Conservation (phyloP, 768 basidiomycete species). For the Tephrocybe sp. region DNA sequence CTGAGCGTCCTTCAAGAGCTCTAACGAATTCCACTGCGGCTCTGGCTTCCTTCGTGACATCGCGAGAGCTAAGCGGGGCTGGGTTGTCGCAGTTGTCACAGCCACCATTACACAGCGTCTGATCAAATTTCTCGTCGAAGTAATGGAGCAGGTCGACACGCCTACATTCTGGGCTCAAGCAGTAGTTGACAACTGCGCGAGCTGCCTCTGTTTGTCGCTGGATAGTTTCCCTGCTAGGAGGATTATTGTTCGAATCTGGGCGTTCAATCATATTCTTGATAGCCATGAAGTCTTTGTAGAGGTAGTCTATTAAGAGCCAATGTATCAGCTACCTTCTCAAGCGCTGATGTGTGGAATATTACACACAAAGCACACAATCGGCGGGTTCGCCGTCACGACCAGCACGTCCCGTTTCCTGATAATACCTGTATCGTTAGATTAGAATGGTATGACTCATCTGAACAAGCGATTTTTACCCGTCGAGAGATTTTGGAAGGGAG, state of each 20-base stretch:
- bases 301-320: slow-evolving; percentile 52
- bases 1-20: slow-evolving; percentile 36
- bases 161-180: slow-evolving; percentile 82
- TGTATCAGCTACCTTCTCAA: slow-evolving; percentile 3
- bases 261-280: slow-evolving; percentile 62
- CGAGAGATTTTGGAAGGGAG: slow-evolving; percentile 76
- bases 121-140: slow-evolving; percentile 81
- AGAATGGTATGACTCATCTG: slow-evolving; percentile 4
- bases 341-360: neutral
- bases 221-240: slow-evolving; percentile 51
- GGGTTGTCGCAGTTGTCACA: slow-evolving; percentile 84
- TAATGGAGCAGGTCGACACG: slow-evolving; percentile 85
- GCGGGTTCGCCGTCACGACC: slow-evolving; percentile 87
- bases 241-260: slow-evolving; percentile 38
- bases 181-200: slow-evolving; percentile 73
- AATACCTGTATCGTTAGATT: slow-evolving; percentile 49
- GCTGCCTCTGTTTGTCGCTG: slow-evolving; percentile 65
- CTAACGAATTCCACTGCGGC: slow-evolving; percentile 59
- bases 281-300: slow-evolving; percentile 52
- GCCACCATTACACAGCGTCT: slow-evolving; percentile 55
- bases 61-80: slow-evolving; percentile 40
- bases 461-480: slow-evolving; percentile 50
- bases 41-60: slow-evolving; percentile 61
- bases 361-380: slow-evolving; percentile 84
- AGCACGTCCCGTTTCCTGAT: slow-evolving; percentile 96